Percentiles rank a stretch among this genome's conserved stretches.
These are phyloP conservation scores for Trichoderma sp. DNA, from an alignment of 2,329 filamentous ascomycete genomes.

Conservation along the genomic window DNA sequence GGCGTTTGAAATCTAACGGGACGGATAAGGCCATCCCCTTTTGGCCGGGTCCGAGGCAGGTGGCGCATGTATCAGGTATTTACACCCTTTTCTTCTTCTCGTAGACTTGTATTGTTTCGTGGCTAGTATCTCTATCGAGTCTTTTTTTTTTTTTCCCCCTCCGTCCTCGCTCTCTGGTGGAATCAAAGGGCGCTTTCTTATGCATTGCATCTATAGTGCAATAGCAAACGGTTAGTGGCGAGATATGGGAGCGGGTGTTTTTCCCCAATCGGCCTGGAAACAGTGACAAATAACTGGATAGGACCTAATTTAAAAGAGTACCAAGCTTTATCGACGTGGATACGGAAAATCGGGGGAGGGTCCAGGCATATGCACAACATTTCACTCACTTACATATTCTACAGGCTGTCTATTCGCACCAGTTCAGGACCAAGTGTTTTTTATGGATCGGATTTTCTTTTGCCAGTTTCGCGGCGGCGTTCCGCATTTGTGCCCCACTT, in stretches of 20 bases:
- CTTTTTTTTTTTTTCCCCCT: not conserved
- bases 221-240: not conserved
- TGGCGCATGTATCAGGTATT: not conserved
- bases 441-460: not conserved
- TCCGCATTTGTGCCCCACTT: constrained; percentile 14
- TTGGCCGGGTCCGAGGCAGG: not conserved
- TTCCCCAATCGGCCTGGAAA: not conserved
- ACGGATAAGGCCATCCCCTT: constrained; percentile 11
- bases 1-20: constrained; percentile 1
- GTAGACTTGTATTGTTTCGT: not conserved
- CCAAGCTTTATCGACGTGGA: not conserved
- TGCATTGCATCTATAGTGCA: not conserved
- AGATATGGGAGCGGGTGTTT: not conserved
- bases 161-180: not conserved
- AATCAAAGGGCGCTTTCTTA: not conserved
- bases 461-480: not conserved
- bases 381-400: not conserved
- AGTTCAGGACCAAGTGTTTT: not conserved
- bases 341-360: not conserved
- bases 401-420: not conserved
- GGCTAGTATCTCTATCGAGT: not conserved
- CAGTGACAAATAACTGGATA: not conserved
- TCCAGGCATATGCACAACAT: not conserved
- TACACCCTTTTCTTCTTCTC: not conserved
- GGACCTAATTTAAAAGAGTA: not conserved